Evolutionary conservation across 2,329 filamentous ascomycete genomes (phyloP), one percentile per base, ranked within the genome.

Genomic region (Calonectria montana): DNA sequence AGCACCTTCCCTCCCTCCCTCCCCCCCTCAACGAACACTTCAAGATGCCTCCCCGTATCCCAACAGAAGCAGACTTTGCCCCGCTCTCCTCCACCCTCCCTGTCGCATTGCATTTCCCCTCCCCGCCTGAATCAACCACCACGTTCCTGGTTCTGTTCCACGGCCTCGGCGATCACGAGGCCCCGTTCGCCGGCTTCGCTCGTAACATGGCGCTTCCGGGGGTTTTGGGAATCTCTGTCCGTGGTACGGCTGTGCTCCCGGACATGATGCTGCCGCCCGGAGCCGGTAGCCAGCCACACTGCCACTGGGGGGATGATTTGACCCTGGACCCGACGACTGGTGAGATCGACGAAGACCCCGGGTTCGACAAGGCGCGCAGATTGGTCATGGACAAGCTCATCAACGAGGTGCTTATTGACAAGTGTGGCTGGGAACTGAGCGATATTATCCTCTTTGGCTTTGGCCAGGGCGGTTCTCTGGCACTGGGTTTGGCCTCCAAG

Each of bases 71-170:
- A 18, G 89, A 91, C 80, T 90, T 91, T 74, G 73, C 83, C 43
- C 76, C 84, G 35, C 83, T 89, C 45, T 74, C 81, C 25, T 78
- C 84, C 45, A 79, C 79, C 53, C 82, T 89, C 65, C 83, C 84
- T 15, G 78, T 87, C 70, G 83, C 86, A 63, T 81, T 89, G 55
- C 84, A 88, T 76, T 88, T 86, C 79, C 88, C 88, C 48, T 81
- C 85, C 31, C 87, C 89, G 25, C 84, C 89, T 43, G 90, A 93
- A 72, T 89, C 89, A 15, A 90, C 93, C 12, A 93, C 91, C 50
- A 93, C 96, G 77, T 88, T 97, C 76, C 90, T 97, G 73, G 85
- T 97, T 80, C 89, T 97, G 64, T 91, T 97, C 70, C 95, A 97
- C 83, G 95, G 95, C 74, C 89, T 97, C 15, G 95, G 95, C 73